These are phyloP conservation scores for Auriscalpium orientale DNA, from an alignment of 768 basidiomycete species.

Conservation along the genomic window DNA sequence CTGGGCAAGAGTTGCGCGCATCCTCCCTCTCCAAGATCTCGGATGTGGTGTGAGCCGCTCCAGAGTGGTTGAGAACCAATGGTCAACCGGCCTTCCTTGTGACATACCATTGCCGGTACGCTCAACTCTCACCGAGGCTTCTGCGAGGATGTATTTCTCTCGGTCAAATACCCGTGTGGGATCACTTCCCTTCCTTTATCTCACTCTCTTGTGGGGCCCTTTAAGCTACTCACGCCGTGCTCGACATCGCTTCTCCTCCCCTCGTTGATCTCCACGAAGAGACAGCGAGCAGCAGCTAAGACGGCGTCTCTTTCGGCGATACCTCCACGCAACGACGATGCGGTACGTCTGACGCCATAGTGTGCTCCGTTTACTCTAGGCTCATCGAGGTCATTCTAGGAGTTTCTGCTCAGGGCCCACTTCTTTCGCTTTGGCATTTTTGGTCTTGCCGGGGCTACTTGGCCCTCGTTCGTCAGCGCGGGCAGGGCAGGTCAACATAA, in stretches of 20 bases:
- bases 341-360: background rate
- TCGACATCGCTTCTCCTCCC: background rate
- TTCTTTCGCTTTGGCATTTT: background rate
- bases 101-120: background rate
- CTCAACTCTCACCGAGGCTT: slow-evolving; percentile 7
- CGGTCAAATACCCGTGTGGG: slow-evolving; percentile 3
- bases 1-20: too few relatives aligned
- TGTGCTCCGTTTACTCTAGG: background rate
- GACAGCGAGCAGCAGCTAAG: too few relatives aligned
- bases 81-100: background rate
- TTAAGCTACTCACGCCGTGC: background rate
- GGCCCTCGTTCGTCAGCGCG: background rate
- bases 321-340: background rate
- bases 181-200: background rate
- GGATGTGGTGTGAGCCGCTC: background rate
- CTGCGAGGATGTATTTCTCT: slow-evolving; percentile 2
- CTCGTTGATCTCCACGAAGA: too few relatives aligned
- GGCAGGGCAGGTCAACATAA: slow-evolving; percentile 2
- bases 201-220: background rate
- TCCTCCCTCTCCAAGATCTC: too few relatives aligned
- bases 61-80: background rate
- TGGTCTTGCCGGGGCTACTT: background rate
- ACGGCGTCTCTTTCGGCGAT: too few relatives aligned
- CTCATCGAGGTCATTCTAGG: background rate
- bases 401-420: background rate